Evolutionary conservation across 202 grass and related monocot species (phyloP), one percentile per base, ranked within the genome.

Genomic region (Cymbopogon flexuosus): DNA sequence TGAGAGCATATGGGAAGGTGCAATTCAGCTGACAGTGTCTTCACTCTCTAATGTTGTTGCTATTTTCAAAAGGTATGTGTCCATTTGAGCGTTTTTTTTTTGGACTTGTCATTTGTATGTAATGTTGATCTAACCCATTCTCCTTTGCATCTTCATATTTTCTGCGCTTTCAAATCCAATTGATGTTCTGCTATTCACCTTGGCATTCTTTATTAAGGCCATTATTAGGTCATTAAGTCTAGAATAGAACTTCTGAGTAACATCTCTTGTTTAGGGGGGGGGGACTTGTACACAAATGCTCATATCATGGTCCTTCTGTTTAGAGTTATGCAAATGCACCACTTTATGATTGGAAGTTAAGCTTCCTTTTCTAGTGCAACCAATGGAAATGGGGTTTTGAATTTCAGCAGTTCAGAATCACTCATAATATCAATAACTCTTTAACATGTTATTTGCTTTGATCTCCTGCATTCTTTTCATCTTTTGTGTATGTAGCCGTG

Each of bases 1-100:
- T 23, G 96, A 93, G 72, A 91, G 82, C 82, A 91, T 99, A 84
- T 99, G 96, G 96, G 96, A 99, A 83, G 96, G 96, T 68, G 89
- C 86, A 82, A 93, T 99, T 82, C 96, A 99, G 39, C 78, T 99
- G 57, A 96, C 86, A 68, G 58, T 99, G 69, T 93, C 96, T 42
- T 87, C 96, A 31, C 68, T 96, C 42, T 88, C 96, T 57, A 96
- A 89, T 87, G 92, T 93, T 9, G 83, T 88, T 85, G 89, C 87
- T 66, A 78, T 91, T 61, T 99, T 90, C 77, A 99, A 90, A 93
- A 99, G 96, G 96, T 96, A 77, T 76, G 35, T 67, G 75, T 73
- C 81, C 40, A 4, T 77, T n/a, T 41, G 42, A 24, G 23, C 47
- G 58, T 66, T 79, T 57, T 43, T 39, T n/a, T 67, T 81, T 81